These are phyloP conservation scores for Cenchrus americanus DNA, from an alignment of 176 grass and related monocot species.

Conservation along the genomic window DNA sequence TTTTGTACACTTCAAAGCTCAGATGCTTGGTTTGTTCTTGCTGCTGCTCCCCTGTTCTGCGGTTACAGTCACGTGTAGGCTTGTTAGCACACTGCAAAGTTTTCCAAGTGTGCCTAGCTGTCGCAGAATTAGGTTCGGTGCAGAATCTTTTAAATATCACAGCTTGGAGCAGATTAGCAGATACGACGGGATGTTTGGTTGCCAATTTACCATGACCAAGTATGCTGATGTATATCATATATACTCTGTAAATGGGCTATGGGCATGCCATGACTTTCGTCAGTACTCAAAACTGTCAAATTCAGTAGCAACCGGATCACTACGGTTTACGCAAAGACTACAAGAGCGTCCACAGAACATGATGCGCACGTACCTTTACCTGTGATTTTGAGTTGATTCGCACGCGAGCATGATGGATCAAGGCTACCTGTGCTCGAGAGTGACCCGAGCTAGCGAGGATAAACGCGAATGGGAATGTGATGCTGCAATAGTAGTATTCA, in stretches of 20 bases:
- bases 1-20: neutral
- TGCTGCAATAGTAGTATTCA: neutral
- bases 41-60: neutral
- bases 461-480: neutral
- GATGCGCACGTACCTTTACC: too few relatives aligned
- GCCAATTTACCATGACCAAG: neutral
- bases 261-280: neutral
- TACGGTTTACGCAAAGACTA: too few relatives aligned
- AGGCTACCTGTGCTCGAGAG: neutral
- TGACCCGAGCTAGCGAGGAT: too few relatives aligned
- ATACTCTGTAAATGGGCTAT: neutral
- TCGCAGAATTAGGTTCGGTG: neutral
- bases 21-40: neutral
- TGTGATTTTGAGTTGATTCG: neutral
- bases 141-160: neutral
- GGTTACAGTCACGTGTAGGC: neutral
- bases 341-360: too few relatives aligned
- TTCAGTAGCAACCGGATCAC: neutral
- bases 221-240: neutral
- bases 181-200: neutral
- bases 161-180: neutral
- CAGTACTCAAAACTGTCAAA: neutral
- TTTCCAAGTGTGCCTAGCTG: neutral
- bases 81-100: neutral
- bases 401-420: neutral